phyloP scores from a whole-genome alignment of 2,329 filamentous ascomycete species.

The Fusarium equiseti region DNA sequence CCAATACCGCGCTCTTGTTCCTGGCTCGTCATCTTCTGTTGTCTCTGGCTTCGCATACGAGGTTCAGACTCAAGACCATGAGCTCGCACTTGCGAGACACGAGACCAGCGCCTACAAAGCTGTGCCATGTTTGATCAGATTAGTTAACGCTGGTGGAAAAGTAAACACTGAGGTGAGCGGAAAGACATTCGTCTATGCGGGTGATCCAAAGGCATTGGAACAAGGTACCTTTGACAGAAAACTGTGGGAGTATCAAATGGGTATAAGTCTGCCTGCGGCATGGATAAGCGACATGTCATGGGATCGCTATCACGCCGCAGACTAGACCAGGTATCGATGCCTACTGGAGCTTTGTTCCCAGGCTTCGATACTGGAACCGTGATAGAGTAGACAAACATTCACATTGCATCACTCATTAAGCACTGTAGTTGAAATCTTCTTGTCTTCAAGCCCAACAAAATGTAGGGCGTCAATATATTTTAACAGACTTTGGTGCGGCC shows the following conservation, averaged over 20 bases:
- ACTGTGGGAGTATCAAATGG: conserved; percentile 13
- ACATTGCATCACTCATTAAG: not conserved
- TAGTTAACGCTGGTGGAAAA: not conserved
- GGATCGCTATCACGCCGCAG: conserved; percentile 5
- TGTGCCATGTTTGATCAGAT: not conserved
- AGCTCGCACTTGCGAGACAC: conserved; percentile 14
- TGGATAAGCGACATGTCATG: not conserved
- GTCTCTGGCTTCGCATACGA: conserved; percentile 6
- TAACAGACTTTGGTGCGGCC: conserved; percentile 21
- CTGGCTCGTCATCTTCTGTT: not conserved
- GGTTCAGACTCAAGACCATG: conserved; percentile 10
- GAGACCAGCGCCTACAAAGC: conserved; percentile 8
- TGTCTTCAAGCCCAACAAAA: conserved; percentile 26
- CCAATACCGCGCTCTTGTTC: conserved; percentile 8
- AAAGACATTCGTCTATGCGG: conserved; percentile 13
- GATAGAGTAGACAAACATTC: not conserved
- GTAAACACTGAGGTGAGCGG: not conserved
- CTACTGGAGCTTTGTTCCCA: not conserved
- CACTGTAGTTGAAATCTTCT: not conserved
- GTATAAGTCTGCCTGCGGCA: not conserved
- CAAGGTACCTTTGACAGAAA: conserved; percentile 5
- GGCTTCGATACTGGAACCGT: not conserved
- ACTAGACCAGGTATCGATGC: conserved; percentile 9
- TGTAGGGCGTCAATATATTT: conserved; percentile 25
- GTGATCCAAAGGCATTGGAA: conserved; percentile 15